Conservation (phyloP, 768 basidiomycete species). For the Hydnum rufescens region DNA sequence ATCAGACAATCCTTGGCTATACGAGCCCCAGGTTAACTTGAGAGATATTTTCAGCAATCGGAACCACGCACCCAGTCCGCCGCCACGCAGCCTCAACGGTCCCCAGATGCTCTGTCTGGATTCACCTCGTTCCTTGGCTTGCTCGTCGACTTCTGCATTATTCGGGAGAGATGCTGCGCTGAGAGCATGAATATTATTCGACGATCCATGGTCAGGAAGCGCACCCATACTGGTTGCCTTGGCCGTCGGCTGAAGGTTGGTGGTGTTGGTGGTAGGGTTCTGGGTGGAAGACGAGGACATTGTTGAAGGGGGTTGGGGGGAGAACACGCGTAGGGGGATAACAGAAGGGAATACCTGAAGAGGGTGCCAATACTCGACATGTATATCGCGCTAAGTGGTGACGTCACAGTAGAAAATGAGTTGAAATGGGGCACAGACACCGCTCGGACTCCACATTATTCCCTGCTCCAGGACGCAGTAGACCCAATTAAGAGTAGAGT, state of each 20-base stretch:
- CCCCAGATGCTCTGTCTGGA: conserved; percentile 2
- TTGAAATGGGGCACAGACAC: too few species aligned
- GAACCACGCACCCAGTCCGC: conserved; percentile 3
- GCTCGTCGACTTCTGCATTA: conserved; percentile 3
- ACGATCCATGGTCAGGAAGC: neutral
- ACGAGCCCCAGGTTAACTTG: neutral
- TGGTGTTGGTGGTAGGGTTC: neutral
- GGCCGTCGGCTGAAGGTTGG: conserved; percentile 6
- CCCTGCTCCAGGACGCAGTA: too few species aligned
- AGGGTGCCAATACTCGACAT: too few species aligned
- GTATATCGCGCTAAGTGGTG: too few species aligned
- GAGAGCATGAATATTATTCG: too few species aligned
- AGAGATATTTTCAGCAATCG: neutral
- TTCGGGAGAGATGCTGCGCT: neutral
- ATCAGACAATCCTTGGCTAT: conserved; percentile 3
- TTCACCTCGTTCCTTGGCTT: conserved; percentile 1
- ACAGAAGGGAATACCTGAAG: neutral
- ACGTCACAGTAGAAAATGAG: too few species aligned
- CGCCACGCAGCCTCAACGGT: conserved; percentile 5
- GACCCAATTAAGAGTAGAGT: too few species aligned
- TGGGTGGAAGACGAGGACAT: neutral
- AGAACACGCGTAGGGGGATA: neutral
- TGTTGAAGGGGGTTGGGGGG: neutral
- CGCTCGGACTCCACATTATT: too few species aligned
- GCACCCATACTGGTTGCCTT: conserved; percentile 5